phyloP scores from a whole-genome alignment of 345 rosid genomes.

The Eucalyptus polyanthemos region DNA sequence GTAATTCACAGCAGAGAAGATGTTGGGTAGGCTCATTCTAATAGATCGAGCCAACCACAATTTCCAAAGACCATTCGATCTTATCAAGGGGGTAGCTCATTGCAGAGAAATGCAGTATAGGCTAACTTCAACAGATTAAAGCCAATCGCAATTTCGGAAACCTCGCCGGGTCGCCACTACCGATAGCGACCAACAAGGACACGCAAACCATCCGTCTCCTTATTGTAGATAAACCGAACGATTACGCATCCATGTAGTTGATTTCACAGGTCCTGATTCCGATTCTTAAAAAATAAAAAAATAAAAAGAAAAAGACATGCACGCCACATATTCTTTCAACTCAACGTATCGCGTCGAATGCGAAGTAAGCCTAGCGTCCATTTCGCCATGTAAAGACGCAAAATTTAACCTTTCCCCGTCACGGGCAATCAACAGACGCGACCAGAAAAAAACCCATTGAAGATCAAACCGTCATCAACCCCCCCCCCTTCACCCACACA shows the following conservation, averaged over 20 bases:
- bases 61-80: background rate
- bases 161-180: background rate
- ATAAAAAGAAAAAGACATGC: background rate
- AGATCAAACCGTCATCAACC: background rate
- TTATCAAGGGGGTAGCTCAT: background rate
- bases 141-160: background rate
- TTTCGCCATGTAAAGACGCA: background rate
- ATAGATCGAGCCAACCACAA: background rate
- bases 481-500: background rate
- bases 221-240: rapidly evolving
- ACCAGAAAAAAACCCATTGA: background rate
- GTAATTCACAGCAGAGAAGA: background rate
- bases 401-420: background rate
- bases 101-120: background rate
- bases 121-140: background rate
- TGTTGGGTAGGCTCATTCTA: background rate
- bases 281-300: background rate
- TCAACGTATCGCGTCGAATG: background rate
- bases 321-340: background rate
- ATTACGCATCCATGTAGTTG: background rate
- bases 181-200: background rate
- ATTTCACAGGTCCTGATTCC: background rate
- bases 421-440: background rate
- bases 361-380: background rate
- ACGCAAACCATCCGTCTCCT: background rate